phyloP scores from a whole-genome alignment of 1,284 basidiomycete species.

The Mycosarcoma mackinlayi region DNA sequence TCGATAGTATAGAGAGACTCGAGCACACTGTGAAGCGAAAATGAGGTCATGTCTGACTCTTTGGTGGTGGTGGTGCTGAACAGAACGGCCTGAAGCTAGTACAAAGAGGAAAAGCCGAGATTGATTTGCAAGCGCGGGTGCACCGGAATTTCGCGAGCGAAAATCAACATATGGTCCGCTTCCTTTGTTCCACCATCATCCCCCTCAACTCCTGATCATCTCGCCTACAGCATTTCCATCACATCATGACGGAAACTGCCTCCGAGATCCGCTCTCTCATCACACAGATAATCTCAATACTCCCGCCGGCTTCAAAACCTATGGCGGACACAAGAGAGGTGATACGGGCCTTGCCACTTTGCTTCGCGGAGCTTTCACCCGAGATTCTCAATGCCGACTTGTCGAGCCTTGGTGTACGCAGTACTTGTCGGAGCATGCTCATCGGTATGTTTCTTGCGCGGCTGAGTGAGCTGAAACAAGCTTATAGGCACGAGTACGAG shows the following conservation, averaged over 20 bases:
- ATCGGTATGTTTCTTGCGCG: neutral
- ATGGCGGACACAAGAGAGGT: neutral
- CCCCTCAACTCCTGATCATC: too few relatives aligned
- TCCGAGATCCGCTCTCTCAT: neutral
- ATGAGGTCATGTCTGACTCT: neutral
- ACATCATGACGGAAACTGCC: neutral
- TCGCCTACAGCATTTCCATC: too few relatives aligned
- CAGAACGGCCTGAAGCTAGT: neutral
- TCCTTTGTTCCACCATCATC: neutral
- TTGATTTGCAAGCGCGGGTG: neutral
- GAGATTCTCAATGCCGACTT: neutral
- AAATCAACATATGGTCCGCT: neutral
- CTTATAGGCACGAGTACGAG: neutral
- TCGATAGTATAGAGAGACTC: neutral
- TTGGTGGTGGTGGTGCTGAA: neutral
- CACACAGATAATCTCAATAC: neutral
- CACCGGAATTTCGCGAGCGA: neutral
- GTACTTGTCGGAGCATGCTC: neutral
- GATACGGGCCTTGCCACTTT: neutral
- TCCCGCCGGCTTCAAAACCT: neutral
- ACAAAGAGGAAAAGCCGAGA: neutral
- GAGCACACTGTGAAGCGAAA: neutral
- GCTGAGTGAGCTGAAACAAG: neutral
- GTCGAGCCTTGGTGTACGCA: neutral
- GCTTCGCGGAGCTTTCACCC: neutral